These are phyloP conservation scores for Pythium monospermum DNA, from an alignment of 352 stramenopile genomes.

Conservation along the genomic window DNA sequence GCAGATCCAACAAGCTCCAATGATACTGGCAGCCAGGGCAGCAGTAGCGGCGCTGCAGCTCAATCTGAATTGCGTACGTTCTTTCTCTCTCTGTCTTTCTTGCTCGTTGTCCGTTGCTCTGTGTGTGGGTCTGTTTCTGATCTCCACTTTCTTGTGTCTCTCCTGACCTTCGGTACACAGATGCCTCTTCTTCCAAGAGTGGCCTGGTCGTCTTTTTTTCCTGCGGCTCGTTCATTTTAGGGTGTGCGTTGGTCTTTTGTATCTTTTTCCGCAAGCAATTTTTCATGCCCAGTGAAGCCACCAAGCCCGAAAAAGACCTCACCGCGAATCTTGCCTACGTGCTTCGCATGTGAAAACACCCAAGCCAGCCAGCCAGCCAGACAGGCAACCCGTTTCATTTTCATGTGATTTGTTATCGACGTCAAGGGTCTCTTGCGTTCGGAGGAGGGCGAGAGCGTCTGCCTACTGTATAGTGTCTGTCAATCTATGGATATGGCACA, in stretches of 20 bases:
- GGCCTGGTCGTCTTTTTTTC: constrained; percentile 34
- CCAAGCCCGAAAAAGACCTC: constrained; percentile 52
- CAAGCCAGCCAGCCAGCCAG: too few relatives aligned
- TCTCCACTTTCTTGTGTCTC: too few relatives aligned
- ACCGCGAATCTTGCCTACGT: constrained; percentile 50
- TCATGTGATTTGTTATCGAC: not conserved
- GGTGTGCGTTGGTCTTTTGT: constrained; percentile 33
- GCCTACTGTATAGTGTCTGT: too few relatives aligned
- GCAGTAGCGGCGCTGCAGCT: too few relatives aligned
- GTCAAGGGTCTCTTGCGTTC: not conserved
- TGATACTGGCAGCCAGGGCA: too few relatives aligned
- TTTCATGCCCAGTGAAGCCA: constrained; percentile 23
- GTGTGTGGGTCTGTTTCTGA: too few relatives aligned
- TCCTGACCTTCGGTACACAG: too few relatives aligned
- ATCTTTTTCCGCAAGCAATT: constrained; percentile 37
- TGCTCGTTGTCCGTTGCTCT: too few relatives aligned
- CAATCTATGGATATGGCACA: too few relatives aligned
- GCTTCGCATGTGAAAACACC: constrained; percentile 23
- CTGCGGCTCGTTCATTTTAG: constrained; percentile 41
- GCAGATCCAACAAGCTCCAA: too few relatives aligned
- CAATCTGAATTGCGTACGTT: too few relatives aligned
- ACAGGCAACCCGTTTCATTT: not conserved
- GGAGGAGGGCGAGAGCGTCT: not conserved
- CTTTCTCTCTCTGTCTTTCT: too few relatives aligned
- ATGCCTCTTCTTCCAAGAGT: constrained; percentile 16